These are phyloP conservation scores for Aspergillus sp. DNA, from an alignment of 2,329 filamentous ascomycete genomes.

Conservation along the genomic window DNA sequence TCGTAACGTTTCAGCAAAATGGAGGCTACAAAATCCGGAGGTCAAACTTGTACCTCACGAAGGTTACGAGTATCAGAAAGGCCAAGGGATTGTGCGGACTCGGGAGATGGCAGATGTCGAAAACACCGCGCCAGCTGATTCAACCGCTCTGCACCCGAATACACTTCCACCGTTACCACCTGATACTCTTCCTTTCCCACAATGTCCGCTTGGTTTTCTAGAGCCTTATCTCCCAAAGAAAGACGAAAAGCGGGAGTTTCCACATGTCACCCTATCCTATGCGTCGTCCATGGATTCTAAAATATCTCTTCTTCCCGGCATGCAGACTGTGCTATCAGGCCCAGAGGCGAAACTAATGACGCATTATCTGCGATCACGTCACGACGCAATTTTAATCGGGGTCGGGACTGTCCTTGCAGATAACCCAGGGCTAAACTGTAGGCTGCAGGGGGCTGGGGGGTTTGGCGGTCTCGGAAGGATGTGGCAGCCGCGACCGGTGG, in stretches of 20 bases:
- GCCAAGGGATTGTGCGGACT: slow-evolving; percentile 42
- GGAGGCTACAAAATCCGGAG: slow-evolving; percentile 47
- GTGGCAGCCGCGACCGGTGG: slow-evolving; percentile 74
- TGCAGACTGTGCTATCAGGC: slow-evolving; percentile 81
- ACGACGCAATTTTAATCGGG: slow-evolving; percentile 83
- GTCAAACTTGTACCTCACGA: slow-evolving; percentile 45
- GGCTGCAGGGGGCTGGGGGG: slow-evolving; percentile 61
- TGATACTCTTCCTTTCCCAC: slow-evolving; percentile 48
- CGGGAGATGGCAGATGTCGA: slow-evolving; percentile 16
- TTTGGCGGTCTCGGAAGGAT: slow-evolving; percentile 54
- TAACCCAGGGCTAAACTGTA: slow-evolving; percentile 81
- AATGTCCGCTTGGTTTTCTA: slow-evolving; percentile 47
- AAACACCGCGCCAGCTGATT: slow-evolving; percentile 9
- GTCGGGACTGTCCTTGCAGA: slow-evolving; percentile 82
- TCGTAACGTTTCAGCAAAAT: slow-evolving; percentile 49
- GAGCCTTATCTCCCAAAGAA: slow-evolving; percentile 51
- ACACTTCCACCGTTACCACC: slow-evolving; percentile 28
- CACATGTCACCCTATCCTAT: slow-evolving; percentile 78
- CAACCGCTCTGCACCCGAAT: slow-evolving; percentile 12
- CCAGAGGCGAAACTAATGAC: slow-evolving; percentile 87
- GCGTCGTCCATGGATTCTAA: slow-evolving; percentile 85
- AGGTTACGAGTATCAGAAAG: slow-evolving; percentile 46
- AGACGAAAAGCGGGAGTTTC: slow-evolving; percentile 37
- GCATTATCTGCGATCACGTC: slow-evolving; percentile 78
- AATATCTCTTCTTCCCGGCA: slow-evolving; percentile 72